Base-by-base conservation (phyloP, 2,329 filamentous ascomycete genomes). In the Rutstroemia sp. region DNA sequence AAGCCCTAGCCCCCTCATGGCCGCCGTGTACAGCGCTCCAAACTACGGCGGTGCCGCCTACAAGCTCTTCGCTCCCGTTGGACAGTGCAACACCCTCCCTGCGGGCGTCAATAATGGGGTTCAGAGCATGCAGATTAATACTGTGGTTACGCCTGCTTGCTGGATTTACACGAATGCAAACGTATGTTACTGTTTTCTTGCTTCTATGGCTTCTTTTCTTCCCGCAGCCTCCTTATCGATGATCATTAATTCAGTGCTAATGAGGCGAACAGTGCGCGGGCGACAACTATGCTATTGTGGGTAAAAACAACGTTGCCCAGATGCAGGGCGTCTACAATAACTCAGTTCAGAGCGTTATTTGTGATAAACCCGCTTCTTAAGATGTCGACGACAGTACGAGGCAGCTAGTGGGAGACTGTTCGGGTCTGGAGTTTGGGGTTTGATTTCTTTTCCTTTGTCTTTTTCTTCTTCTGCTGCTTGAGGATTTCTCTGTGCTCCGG, bases 121-220 rank as follows among this genome's bases (percentile, higher is more conserved):
- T 5, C n/a, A 38, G 34, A 51, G 45, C n/a, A 52, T 56, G 30
- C 19, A 46, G 5, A 52, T 56, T 19, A 47, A 47, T 4, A n/a
- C 17, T 10, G 40, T 7, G 3, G 30, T 23, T 6, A 47, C 48
- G 10, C 30, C 27, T 5, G 39, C 7, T 19, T 56, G 54, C 23
- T 56, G 48, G 54, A 7, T 56, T 16, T 56, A 56, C 27, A 56
- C 54, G 1, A n/a, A 27, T 6, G 6, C 9, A 6, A 7, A 49
- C 6, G 52, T 55, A 50, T 50, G 36, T 40, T 19, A 2, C 9
- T 0, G 6, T 7, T 9, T 3, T n/a, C 14, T 5, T n/a, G 5
- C 14, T 19, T n/a, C 17, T 40, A 2, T 19, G 1, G 6, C 39
- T 40, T 4, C 3, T 12, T 39, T 39, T 39, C 2, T 4, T n/a